Base-by-base conservation (phyloP, 352 stramenopile species). In the Globisporangium cylindrosporum region DNA sequence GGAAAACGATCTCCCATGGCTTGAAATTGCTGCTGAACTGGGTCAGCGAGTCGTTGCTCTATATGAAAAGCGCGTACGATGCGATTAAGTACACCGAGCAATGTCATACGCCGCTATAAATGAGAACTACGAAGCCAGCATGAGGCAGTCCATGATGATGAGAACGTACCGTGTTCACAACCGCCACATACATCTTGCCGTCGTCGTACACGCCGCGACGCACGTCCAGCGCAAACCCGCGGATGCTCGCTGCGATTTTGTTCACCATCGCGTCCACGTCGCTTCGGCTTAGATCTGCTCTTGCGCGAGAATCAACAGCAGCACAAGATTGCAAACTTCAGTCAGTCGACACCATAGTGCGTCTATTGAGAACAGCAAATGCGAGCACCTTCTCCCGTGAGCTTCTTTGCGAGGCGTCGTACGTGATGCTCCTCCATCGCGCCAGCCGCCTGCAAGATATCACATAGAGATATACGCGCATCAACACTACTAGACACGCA, bases 1-100 rank as follows among this genome's bases (percentile, higher is more conserved):
- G 74, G 51, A 95, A 89, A 27, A 92, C 81, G 66, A 95, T 95
- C 69, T 95, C 87, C 86, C 87, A 93, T 24, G 85, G 72, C 66
- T 90, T 92, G 67, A 85, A 95, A 64, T 82, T 89, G 73, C 75
- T 90, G 62, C 81, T 83, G 57, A 91, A 89, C 65, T 81, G 68
- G 5, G 85, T 88, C n/a, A 93, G 46, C n/a, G 79, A 69, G 69
- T 95, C 87, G 46, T 88, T 90, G 67, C 85, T 90, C 86, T 94
- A 48, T 43, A n/a, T 46, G 14, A 32, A 60, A 55, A 64, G 43
- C 4, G 49, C 5, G 41, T 9, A 24, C 4, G 29, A 15, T 54
- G 27, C 36, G 51, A 41, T 51, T 20, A 14, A 36, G 48, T 25
- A 25, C 12, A 12, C 0, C 51, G 18, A 57, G 20, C 8, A 1